Evolutionary conservation across 1,284 basidiomycete genomes (phyloP).

Genomic region (Microbotryum silenes-acaulis): DNA sequence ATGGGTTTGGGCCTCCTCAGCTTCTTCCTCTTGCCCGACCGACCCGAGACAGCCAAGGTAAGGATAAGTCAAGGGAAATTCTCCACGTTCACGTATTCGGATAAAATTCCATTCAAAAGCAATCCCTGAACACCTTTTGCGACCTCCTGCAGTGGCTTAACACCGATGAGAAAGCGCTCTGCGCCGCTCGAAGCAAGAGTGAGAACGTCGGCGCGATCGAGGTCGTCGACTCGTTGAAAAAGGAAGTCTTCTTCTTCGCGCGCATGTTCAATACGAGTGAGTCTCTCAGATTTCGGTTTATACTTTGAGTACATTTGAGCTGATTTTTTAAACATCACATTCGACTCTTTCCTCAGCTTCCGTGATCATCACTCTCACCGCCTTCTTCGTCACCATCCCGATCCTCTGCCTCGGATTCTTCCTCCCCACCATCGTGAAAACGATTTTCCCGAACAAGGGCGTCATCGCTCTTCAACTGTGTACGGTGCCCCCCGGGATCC

Average conservation of each 20-base stretch:
- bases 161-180: no score
- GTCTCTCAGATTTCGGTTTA: conserved; percentile 8
- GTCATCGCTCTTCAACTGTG: conserved; percentile 40
- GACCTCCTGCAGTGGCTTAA: conserved; percentile 9
- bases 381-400: neutral
- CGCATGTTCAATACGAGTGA: conserved; percentile 32
- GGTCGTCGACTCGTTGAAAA: conserved; percentile 37
- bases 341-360: no score
- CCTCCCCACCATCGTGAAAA: conserved; percentile 36
- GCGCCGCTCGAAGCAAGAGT: conserved; percentile 36
- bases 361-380: no score
- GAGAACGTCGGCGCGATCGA: conserved; percentile 40
- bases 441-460: conserved; percentile 39
- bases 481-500: conserved; percentile 39
- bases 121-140: no score
- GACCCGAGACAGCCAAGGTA: conserved; percentile 36
- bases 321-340: no score
- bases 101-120: no score
- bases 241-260: conserved; percentile 29
- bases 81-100: no score
- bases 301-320: no score
- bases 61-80: no score
- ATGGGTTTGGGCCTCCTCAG: conserved; percentile 37
- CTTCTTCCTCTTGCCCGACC: conserved; percentile 39
- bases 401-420: conserved; percentile 37